Evolutionary conservation across 768 basidiomycete species (phyloP), one percentile per base, ranked within the genome.

Genomic region (Nidularia sp.): DNA sequence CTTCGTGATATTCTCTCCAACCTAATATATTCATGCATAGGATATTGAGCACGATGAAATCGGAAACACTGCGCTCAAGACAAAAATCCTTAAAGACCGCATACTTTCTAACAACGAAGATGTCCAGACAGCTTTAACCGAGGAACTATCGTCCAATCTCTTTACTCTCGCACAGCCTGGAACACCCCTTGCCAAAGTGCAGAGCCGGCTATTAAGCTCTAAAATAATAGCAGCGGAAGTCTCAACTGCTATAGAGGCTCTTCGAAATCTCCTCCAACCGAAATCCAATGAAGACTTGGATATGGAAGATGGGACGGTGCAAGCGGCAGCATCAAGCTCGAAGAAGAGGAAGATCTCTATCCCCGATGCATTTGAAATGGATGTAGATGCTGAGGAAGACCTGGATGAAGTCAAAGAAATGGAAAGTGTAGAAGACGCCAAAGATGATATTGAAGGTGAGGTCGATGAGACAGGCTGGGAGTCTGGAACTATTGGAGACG

Each of bases 71-170:
- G 88, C 89, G n/a, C 72, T 93, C 33, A 73, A 71, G 57, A 78
- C 81, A 4, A 93, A 88, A 69, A 64, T 95, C 34, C 79, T 79
- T 46, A 95, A 94, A 65, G 86, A 91, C 64, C 79, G 75, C 50
- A 53, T 70, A 2, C 69, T 94, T 10, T 77, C 73, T 25, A 67
- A 68, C 10, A 76, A 85, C 56, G 65, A 72, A n/a, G 62, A 70
- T 25, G 58, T 87, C 36, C 72, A 71, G 49, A 59, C 66, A 2
- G 77, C 77, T 7, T 58, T 88, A 15, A 62, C 64, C 1, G 62
- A 69, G 34, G 78, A 85, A 62, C 66, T 86, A 3, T 53, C 70
- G 6, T 58, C 59, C 0, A 67, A 66, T 50, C 48, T 70, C 6
- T 53, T 76, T 39, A 49, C 65, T 12, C 63, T 70, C 8, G 72